These are phyloP conservation scores for Vitis hybrid DNA, from an alignment of 177 flowering plant species.

Conservation along the genomic window DNA sequence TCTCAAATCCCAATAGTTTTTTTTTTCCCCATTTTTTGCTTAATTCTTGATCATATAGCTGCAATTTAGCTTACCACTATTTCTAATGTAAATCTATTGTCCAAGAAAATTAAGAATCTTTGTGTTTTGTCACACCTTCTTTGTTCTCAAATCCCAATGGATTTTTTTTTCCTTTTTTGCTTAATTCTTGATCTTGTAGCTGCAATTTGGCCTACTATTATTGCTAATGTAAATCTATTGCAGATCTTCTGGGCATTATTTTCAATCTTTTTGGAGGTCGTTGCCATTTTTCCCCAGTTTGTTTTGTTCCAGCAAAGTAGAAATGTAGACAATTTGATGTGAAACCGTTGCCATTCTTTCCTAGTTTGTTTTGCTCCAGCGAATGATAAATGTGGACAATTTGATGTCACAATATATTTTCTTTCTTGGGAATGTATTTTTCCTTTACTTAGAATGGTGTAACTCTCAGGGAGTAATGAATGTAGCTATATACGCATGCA, in stretches of 20 bases:
- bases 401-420: constrained; percentile 60
- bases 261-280: constrained; percentile 90
- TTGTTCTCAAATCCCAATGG: not conserved
- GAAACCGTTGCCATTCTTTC: not conserved
- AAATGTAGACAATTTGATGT: constrained; percentile 89
- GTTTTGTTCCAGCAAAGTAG: constrained; percentile 82
- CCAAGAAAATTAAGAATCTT: too few species aligned
- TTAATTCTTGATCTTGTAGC: not conserved
- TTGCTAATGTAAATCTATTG: constrained; percentile 10
- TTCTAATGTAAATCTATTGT: too few species aligned
- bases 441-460: constrained; percentile 4
- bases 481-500: too few species aligned
- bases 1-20: too few species aligned
- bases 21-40: too few species aligned
- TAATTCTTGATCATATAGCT: too few species aligned
- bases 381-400: too few species aligned
- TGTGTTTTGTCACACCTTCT: not conserved
- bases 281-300: constrained; percentile 83
- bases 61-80: too few species aligned
- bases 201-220: not conserved
- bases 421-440: constrained; percentile 69
- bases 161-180: too few species aligned
- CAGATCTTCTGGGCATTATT: constrained; percentile 80
- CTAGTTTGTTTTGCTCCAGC: too few species aligned
- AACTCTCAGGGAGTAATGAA: not conserved